Base-by-base conservation (phyloP, 2,329 filamentous ascomycete genomes). In the Fusarium avenaceum region DNA sequence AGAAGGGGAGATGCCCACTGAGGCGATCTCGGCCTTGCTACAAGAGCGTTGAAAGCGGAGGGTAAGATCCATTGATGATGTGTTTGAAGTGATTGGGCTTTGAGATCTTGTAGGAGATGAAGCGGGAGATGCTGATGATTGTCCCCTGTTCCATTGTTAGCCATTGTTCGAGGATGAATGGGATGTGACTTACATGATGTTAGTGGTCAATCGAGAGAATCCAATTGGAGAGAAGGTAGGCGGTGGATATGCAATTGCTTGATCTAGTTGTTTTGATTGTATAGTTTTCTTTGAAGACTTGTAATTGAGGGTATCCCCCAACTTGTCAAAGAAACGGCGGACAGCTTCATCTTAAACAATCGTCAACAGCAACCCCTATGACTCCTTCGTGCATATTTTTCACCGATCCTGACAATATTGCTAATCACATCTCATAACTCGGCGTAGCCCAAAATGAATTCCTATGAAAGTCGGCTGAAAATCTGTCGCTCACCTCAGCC, bases 21-120 rank as follows among this genome's bases (percentile, higher is more conserved):
- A 71, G 52, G 68, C 70, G 63, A 80, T 78, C 55, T 80, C 78
- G 13, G 72, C 65, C 45, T 70, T 76, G 63, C 76, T 73, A 48
- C 71, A 72, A 19, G 61, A 40, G 17, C 76, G 74, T 30, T 71
- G 68, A 58, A 73, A 76, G 47, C 75, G 76, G 3, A 72, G 72
- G 20, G 59, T 50, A 35, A 79, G 71, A 17, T 55, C 58, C 46
- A 77, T 62, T 11, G 33, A 42, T 3, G 65, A 47, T 15, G 65
- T 24, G 9, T 28, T 58, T 20, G 39, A 33, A 3, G 20, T 17
- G 3, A 51, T 42, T 30, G 38, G 32, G 22, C 17, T 20, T 15
- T 51, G 51, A 14, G 49, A 42, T 46, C 40, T 47, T 44, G 57
- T 26, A 1, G 42, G 13, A 9, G 65, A 19, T 6, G 46, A 2